Evolutionary conservation across 192 early-diverging fungal genomes (phyloP).

Genomic region (Gonapodya sp.): DNA sequence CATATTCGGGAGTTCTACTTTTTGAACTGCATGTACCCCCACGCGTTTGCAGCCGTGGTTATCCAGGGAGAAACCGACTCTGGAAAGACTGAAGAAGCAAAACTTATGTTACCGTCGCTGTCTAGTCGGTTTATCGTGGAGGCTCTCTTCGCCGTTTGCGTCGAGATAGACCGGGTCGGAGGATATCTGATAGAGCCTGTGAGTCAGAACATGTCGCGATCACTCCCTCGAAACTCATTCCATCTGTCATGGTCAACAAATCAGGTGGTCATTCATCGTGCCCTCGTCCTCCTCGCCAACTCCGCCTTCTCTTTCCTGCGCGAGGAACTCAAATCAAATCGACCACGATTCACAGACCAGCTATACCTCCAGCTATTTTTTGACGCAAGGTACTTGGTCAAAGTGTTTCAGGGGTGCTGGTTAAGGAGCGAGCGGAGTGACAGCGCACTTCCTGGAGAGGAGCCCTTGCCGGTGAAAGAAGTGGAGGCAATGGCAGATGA

Average conservation of each 20-base stretch:
- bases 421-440: not conserved
- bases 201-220: not conserved
- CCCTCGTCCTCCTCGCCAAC: not conserved
- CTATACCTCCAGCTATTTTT: slow-evolving; percentile 45
- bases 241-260: not conserved
- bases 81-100: slow-evolving; percentile 12
- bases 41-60: not conserved
- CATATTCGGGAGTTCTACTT: too few species aligned
- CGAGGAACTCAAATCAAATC: not conserved
- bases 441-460: slow-evolving; percentile 4
- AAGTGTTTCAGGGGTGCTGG: slow-evolving; percentile 30
- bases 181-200: slow-evolving; percentile 41
- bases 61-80: not conserved
- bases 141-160: slow-evolving; percentile 29
- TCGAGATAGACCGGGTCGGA: slow-evolving; percentile 31
- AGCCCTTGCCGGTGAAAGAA: slow-evolving; percentile 2
- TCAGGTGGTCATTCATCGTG: too few species aligned
- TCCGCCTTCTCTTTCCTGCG: not conserved
- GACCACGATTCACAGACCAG: not conserved
- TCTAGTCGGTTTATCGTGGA: slow-evolving; percentile 19
- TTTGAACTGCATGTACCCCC: too few species aligned
- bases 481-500: slow-evolving; percentile 14
- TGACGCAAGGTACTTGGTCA: slow-evolving; percentile 41
- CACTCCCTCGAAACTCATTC: not conserved
- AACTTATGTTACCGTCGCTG: not conserved